phyloP scores from a whole-genome alignment of 2,329 filamentous ascomycete genomes.

The Penicillium sp. region DNA sequence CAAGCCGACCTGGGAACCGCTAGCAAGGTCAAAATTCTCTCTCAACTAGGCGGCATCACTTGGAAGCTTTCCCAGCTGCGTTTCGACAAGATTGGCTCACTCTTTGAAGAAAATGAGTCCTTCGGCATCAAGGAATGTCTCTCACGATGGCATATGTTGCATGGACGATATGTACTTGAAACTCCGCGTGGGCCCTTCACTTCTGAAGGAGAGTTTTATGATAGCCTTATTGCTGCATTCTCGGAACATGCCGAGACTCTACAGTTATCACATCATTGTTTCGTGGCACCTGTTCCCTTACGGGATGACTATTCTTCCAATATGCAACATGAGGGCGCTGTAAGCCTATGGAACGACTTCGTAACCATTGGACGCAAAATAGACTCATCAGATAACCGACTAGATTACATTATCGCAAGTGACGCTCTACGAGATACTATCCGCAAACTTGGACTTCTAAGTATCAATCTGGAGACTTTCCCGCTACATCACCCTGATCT shows the following conservation, averaged over 20 bases:
- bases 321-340: constrained; percentile 15
- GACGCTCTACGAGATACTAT: constrained; percentile 22
- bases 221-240: constrained; percentile 17
- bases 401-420: constrained; percentile 25
- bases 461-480: constrained; percentile 6
- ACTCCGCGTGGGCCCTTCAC: constrained; percentile 23
- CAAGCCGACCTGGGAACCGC: constrained; percentile 6
- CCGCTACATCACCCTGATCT: constrained; percentile 35
- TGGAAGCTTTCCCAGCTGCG: constrained; percentile 26
- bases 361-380: constrained; percentile 22
- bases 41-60: constrained; percentile 25
- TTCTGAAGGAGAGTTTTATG: constrained; percentile 19
- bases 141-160: constrained; percentile 20
- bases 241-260: constrained; percentile 17
- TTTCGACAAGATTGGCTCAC: constrained; percentile 30
- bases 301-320: constrained; percentile 11
- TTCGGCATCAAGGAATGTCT: constrained; percentile 22
- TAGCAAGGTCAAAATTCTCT: constrained; percentile 27
- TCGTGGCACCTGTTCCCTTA: constrained; percentile 15
- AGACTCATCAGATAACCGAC: constrained; percentile 23
- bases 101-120: constrained; percentile 26
- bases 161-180: constrained; percentile 17
- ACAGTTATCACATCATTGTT: constrained; percentile 17
- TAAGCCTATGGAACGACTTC: constrained; percentile 26
- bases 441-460: constrained; percentile 1